Evolutionary conservation across 139 green algal genomes (phyloP).

Genomic region (Marvania coccoides): DNA sequence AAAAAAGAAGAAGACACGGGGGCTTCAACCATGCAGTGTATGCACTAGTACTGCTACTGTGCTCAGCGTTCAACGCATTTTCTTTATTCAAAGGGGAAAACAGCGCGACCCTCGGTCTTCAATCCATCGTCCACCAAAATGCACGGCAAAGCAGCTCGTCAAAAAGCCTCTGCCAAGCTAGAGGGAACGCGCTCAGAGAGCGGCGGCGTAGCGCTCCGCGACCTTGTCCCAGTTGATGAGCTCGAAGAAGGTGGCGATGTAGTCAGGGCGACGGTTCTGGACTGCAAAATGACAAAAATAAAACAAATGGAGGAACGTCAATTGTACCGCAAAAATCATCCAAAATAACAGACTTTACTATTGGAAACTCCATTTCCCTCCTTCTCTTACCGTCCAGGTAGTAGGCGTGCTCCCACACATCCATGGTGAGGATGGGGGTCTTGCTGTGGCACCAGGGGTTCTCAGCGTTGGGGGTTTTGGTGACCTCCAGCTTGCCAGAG

Average conservation of each 20-base stretch:
- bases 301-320: background rate
- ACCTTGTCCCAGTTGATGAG: slow-evolving; percentile 25
- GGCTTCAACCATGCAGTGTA: too few species aligned
- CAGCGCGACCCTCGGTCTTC: too few species aligned
- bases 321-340: background rate
- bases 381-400: slow-evolving; percentile 53
- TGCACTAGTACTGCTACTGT: too few species aligned
- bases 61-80: too few species aligned
- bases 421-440: slow-evolving; percentile 83
- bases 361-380: background rate
- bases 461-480: slow-evolving; percentile 91
- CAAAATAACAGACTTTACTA: background rate
- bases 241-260: slow-evolving; percentile 12
- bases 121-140: too few species aligned
- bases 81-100: too few species aligned
- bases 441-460: slow-evolving; percentile 66
- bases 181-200: background rate
- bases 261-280: slow-evolving; percentile 18
- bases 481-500: slow-evolving; percentile 75
- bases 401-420: slow-evolving; percentile 90
- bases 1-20: too few species aligned
- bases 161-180: too few species aligned
- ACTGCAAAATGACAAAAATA: background rate
- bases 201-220: slow-evolving; percentile 10
- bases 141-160: too few species aligned